These are phyloP conservation scores for Maudiozyma saulgeensis DNA, from an alignment of 805 yeast genomes.

Conservation along the genomic window DNA sequence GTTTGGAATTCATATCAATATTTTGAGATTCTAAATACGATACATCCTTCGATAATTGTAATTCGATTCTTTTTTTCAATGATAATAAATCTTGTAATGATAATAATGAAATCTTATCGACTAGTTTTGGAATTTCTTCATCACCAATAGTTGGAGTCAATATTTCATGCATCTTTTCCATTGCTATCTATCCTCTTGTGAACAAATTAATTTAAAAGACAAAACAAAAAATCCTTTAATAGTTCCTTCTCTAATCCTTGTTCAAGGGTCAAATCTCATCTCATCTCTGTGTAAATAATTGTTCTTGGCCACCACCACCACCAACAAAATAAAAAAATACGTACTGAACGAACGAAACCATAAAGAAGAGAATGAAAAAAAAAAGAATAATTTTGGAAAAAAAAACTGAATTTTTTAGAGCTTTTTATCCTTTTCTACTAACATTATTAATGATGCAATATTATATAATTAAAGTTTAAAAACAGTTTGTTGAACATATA, in stretches of 20 bases:
- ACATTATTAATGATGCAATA: not conserved
- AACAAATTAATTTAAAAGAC: no score
- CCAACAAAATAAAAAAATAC: no score
- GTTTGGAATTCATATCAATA: constrained; percentile 53
- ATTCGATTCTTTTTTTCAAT: not conserved
- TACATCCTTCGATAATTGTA: constrained; percentile 23
- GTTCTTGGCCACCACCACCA: no score
- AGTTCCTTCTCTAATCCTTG: no score
- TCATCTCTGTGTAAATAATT: no score
- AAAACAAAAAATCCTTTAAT: no score
- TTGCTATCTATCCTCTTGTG: no score
- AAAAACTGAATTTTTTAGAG: not conserved
- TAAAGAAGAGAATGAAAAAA: not conserved
- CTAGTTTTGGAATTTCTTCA: not conserved
- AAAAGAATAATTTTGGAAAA: not conserved
- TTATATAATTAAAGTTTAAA: not conserved
- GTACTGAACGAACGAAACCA: not conserved
- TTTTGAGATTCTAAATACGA: constrained; percentile 37
- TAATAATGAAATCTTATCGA: not conserved
- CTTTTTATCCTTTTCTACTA: not conserved
- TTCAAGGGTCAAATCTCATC: no score
- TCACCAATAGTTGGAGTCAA: not conserved
- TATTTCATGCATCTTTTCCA: not conserved
- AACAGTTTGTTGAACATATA: no score
- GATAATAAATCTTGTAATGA: not conserved